Percentiles rank a stretch among this genome's conserved stretches.
Conservation (phyloP, 2,329 filamentous ascomycete genomes). For the Thielaviopsis musarum region DNA sequence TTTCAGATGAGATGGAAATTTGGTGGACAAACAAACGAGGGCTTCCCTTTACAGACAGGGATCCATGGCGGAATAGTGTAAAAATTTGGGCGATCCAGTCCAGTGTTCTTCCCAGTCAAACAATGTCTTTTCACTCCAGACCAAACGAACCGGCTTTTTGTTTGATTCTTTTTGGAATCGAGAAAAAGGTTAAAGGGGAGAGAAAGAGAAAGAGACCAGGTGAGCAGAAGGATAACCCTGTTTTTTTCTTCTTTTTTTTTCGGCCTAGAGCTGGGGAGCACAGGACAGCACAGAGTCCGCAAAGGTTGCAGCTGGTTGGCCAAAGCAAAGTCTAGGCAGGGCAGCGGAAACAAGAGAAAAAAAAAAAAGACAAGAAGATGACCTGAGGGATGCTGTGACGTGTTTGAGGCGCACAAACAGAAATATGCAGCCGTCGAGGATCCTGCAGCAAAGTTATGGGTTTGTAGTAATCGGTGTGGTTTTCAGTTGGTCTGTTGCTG, state of each 20-base stretch:
- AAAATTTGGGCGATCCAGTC: neutral
- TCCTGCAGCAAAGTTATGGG: neutral
- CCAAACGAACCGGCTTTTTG: neutral
- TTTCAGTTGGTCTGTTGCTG: neutral
- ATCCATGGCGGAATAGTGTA: slow-evolving; percentile 1
- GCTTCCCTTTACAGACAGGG: slow-evolving; percentile 7
- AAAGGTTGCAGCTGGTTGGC: neutral
- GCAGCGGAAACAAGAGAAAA: neutral
- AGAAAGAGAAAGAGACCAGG: neutral
- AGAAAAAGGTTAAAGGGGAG: neutral
- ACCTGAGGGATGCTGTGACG: neutral
- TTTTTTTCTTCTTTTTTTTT: neutral
- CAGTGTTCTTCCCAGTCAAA: neutral
- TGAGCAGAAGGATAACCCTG: neutral
- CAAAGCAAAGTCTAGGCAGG: neutral
- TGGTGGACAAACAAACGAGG: slow-evolving; percentile 5
- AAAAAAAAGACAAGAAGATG: neutral
- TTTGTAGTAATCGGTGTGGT: neutral
- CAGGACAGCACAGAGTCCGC: neutral
- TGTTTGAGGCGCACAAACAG: neutral
- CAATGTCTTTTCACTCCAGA: neutral
- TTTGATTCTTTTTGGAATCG: neutral
- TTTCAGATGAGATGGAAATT: slow-evolving; percentile 13
- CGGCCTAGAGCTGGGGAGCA: neutral
- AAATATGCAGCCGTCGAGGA: neutral